Base-by-base conservation (phyloP, 2,329 filamentous ascomycete species). In the Westerdykella ornata region DNA sequence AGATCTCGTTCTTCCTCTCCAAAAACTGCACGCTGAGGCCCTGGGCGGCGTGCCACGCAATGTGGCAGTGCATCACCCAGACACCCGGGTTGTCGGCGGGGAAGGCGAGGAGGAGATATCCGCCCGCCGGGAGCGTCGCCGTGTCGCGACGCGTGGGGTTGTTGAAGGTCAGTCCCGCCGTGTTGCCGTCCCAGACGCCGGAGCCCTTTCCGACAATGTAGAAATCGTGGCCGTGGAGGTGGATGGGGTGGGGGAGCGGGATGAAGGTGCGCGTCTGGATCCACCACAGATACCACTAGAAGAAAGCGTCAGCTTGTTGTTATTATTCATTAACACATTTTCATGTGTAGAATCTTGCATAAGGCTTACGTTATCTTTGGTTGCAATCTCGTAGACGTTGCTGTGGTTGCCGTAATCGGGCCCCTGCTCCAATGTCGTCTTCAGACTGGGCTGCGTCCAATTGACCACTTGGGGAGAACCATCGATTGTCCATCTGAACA, bases 1-100 rank as follows among this genome's bases (percentile, higher is more conserved):
- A 39, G 7, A 63, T 60, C 40, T 58, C 54, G 12, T 45, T 41
- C 38, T 51, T 56, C 9, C 54, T 48, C 52, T 74, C 77, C 8
- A 78, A 48, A 50, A 78, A 77, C 54, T 78, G 72, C 26, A 77
- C 60, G 5, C 67, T 69, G 14, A 83, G 66, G 1, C 63, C 63
- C 32, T 65, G 60, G 3, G 51, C 52, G 0, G 57, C 63, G 39
- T 65, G 63, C 56, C 56, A 65, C 3, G 62, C 62, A 16, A 63
- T 63, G 22, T 63, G 60, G 41, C 59, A 63, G 30, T 63, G 57
- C 57, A 60, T 61, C 7, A 63, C 46, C 62, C 60, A 65, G 31
- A 57, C 50, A 7, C 76, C 76, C 0, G 76, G 74, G 55, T 78
- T 77, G 36, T 70, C 66, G 0, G 73, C 72, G 32, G 63, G 59